These are phyloP conservation scores for Kazachstania sp. DNA, from an alignment of 1,139 yeast species.

Conservation along the genomic window DNA sequence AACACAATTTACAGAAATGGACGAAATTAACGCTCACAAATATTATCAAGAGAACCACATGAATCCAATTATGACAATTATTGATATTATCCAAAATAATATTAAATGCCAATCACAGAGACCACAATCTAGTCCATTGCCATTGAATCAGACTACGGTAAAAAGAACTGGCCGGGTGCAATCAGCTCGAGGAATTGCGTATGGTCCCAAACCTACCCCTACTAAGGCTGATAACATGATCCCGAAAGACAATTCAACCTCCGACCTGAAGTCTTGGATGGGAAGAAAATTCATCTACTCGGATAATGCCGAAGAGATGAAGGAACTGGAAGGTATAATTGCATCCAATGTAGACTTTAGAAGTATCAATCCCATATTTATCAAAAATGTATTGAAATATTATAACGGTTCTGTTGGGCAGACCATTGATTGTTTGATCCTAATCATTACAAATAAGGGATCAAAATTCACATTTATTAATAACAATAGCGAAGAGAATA, in stretches of 20 bases:
- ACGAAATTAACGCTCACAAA: slow-evolving; percentile 14
- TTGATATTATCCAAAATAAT: slow-evolving; percentile 12
- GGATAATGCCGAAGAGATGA: slow-evolving; percentile 9
- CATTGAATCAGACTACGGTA: too few relatives aligned
- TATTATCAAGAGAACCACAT: slow-evolving; percentile 14
- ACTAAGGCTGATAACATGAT: not conserved
- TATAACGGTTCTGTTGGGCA: slow-evolving; percentile 35
- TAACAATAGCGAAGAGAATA: not conserved
- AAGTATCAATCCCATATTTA: slow-evolving; percentile 29
- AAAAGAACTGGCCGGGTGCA: slow-evolving; percentile 8
- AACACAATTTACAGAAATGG: slow-evolving; percentile 14
- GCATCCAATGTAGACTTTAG: slow-evolving; percentile 13
- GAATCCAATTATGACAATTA: slow-evolving; percentile 14
- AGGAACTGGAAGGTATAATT: slow-evolving; percentile 12
- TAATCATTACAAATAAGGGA: not conserved
- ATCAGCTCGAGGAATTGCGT: slow-evolving; percentile 6
- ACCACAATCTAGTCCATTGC: too few relatives aligned
- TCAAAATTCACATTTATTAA: slow-evolving; percentile 1
- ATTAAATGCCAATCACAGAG: not conserved
- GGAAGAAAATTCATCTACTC: slow-evolving; percentile 3
- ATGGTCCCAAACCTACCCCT: not conserved
- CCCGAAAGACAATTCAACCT: not conserved
- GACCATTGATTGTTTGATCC: not conserved
- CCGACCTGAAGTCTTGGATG: not conserved
- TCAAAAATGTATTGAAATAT: slow-evolving; percentile 34